Base-by-base conservation (phyloP, 2,329 filamentous ascomycete species). In the Aspergillus candidus region DNA sequence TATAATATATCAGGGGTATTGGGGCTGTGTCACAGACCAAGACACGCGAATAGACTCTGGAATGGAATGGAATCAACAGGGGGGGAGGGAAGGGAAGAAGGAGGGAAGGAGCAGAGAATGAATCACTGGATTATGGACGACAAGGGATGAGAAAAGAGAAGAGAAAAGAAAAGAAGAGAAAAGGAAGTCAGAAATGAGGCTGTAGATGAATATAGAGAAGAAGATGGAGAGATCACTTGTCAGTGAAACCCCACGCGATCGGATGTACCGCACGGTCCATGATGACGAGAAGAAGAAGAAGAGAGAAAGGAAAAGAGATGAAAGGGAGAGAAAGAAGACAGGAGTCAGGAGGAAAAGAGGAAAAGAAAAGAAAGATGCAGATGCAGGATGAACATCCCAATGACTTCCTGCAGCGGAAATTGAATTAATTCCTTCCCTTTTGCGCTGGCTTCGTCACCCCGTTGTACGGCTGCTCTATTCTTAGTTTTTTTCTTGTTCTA, bases 81-180 rank as follows among this genome's bases (percentile, higher is more conserved):
- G 38, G 42, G 41, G 34, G 4, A 18, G 18, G 7, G 35, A 15
- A 13, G 27, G n/a, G 4, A 41, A 46, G 39, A 41, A 44, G 36
- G 17, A 38, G 22, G 8, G 38, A 43, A 6, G 27, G 12, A 43
- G 35, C 40, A 31, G 12, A 2, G 33, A 29, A 38, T 15, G 7
- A 33, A 18, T 41, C 35, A 3, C n/a, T 18, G 17, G 11, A 7
- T 29, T 3, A 18, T 41, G 22, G 3, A 18, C 8, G 17, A 15
- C 14, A 17, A 22, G 11, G 36, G 40, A 35, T 12, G 42, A 40
- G n/a, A 41, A 40, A 30, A 46, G n/a, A 36, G 33, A 34, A 35
- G 30, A 48, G 12, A 18, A 40, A 43, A 42, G 30, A 34, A 27
- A 46, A 40, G 41, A 49, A 54, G 54, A 46, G 45, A 47, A 31